Conservation (phyloP, 2,329 filamentous ascomycete species). For the Periconia digitata region DNA sequence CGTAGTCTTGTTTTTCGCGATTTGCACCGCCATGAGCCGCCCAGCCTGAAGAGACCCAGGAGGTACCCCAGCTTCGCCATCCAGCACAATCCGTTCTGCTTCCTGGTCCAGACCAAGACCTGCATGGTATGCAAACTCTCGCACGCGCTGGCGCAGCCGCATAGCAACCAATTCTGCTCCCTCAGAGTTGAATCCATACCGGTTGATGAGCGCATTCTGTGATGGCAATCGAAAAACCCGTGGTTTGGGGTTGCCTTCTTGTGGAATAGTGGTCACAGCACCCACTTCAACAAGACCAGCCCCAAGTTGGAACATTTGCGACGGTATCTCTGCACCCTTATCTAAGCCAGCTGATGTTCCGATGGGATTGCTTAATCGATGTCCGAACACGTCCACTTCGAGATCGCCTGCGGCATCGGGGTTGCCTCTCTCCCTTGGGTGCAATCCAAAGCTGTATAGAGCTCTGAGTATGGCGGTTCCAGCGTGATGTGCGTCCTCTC, state of each 20-base stretch:
- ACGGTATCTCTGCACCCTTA: constrained; percentile 88
- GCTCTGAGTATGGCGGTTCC: constrained; percentile 71
- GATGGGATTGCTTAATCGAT: constrained; percentile 78
- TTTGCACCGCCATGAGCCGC: constrained; percentile 81
- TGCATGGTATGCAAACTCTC: constrained; percentile 70
- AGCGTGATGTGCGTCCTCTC: constrained; percentile 88
- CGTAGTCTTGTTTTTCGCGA: constrained; percentile 96
- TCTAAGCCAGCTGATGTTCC: constrained; percentile 95
- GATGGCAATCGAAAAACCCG: constrained; percentile 84
- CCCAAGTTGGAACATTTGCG: constrained; percentile 80
- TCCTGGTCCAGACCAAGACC: constrained; percentile 66
- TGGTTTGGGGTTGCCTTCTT: constrained; percentile 83
- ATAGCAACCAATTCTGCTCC: constrained; percentile 86
- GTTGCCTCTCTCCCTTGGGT: constrained; percentile 79
- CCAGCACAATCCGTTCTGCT: constrained; percentile 71
- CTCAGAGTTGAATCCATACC: constrained; percentile 91
- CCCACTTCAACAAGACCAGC: constrained; percentile 89
- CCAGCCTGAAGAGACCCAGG: constrained; percentile 78
- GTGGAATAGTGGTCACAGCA: constrained; percentile 83
- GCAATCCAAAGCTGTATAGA: constrained; percentile 72
- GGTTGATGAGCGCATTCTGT: constrained; percentile 87
- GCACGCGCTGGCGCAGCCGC: constrained; percentile 73
- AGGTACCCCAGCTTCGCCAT: constrained; percentile 75
- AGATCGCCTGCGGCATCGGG: constrained; percentile 57
- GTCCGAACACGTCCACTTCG: constrained; percentile 71